Conservation (phyloP, 2,329 filamentous ascomycete species). For the Paraconiothyrium brasiliense region DNA sequence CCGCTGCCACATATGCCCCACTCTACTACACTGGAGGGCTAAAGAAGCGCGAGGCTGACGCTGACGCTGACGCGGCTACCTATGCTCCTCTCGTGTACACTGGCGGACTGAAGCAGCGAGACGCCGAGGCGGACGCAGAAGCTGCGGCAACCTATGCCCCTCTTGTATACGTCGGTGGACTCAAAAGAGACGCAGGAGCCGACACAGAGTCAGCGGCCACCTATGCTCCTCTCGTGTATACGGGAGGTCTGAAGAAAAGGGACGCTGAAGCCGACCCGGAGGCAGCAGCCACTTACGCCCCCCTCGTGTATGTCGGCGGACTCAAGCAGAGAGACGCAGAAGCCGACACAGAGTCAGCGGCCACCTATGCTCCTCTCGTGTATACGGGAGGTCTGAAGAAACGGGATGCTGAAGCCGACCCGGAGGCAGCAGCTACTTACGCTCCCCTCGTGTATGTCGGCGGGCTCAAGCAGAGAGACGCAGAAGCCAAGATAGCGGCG, state of each 20-base stretch:
- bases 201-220: not conserved
- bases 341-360: not conserved
- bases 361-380: not conserved
- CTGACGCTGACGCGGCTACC: not conserved
- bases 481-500: not conserved
- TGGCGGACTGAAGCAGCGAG: slow-evolving; percentile 6
- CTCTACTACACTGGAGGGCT: not conserved
- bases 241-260: not conserved
- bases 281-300: not conserved
- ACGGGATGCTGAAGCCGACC: not conserved
- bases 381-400: not conserved
- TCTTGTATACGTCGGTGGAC: not conserved
- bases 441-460: not conserved
- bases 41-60: not conserved
- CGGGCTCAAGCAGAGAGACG: not conserved
- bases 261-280: not conserved
- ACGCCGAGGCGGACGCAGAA: not conserved
- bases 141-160: not conserved
- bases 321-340: not conserved
- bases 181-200: not conserved
- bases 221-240: not conserved
- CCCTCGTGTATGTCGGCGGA: not conserved
- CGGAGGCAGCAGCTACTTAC: not conserved
- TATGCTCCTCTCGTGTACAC: not conserved
- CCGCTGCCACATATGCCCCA: not conserved